Percentiles rank a stretch among this genome's conserved stretches.
phyloP scores from a whole-genome alignment of 108 stramenopile species.

The Cyclotella choctawhatcheeana region DNA sequence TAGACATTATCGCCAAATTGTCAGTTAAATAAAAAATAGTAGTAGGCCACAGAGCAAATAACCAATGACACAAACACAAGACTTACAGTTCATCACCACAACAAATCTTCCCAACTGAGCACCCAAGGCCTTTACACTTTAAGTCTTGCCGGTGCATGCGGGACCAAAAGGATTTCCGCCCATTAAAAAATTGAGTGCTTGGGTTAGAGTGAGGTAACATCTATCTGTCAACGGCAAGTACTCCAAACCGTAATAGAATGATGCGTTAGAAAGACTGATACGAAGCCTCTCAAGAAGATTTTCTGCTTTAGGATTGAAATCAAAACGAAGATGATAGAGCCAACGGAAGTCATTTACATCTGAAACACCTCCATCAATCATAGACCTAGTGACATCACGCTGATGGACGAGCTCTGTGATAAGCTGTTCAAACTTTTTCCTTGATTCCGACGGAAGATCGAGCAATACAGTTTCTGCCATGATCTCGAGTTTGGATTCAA shows the following conservation, averaged over 20 bases:
- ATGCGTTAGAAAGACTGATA: constrained; percentile 93
- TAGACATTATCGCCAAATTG: background rate
- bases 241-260: constrained; percentile 97
- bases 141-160: constrained; percentile 99
- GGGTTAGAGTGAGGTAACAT: constrained; percentile 96
- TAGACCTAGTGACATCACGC: constrained; percentile 91
- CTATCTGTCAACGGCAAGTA: constrained; percentile 98
- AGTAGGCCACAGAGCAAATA: no score
- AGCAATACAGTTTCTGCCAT: constrained; percentile 93
- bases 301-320: constrained; percentile 77
- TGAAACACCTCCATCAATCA: constrained; percentile 76
- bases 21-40: no score
- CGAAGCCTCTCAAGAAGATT: constrained; percentile 78
- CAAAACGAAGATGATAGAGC: constrained; percentile 93
- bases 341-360: constrained; percentile 85
- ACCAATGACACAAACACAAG: no score
- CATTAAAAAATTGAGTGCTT: constrained; percentile 96
- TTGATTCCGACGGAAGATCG: constrained; percentile 82
- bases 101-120: constrained; percentile 96
- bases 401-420: constrained; percentile 98
- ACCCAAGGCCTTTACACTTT: constrained; percentile 97
- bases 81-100: constrained; percentile 96
- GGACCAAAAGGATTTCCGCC: constrained; percentile 99
- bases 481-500: constrained; percentile 82
- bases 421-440: constrained; percentile 98